Conservation (phyloP, 768 basidiomycete species). For the Dioszegia aurantiaca region DNA sequence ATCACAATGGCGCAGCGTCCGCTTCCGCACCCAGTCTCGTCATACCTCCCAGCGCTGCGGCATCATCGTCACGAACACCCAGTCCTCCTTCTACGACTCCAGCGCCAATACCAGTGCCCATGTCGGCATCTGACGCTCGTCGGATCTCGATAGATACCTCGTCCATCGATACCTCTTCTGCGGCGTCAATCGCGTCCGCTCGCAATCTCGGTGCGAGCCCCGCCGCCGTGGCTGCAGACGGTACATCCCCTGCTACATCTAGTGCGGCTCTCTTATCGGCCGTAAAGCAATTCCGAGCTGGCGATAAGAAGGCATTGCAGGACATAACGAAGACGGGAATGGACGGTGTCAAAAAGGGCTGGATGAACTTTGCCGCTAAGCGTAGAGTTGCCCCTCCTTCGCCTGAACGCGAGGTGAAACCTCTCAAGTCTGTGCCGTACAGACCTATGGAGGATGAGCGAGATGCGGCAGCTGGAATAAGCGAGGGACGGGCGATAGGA, state of each 20-base stretch:
- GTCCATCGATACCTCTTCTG: slow-evolving; percentile 4
- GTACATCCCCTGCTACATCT: slow-evolving; percentile 7
- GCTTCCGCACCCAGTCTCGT: slow-evolving; percentile 2
- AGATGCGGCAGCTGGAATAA: slow-evolving; percentile 10
- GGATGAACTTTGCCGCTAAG: slow-evolving; percentile 68
- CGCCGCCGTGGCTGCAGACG: neutral
- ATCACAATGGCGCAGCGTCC: neutral
- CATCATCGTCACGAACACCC: neutral
- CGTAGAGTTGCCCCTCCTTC: slow-evolving; percentile 18
- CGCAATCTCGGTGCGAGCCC: no score
- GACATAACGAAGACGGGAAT: slow-evolving; percentile 65
- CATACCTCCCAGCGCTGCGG: neutral
- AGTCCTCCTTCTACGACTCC: slow-evolving; percentile 11
- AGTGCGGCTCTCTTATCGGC: slow-evolving; percentile 62
- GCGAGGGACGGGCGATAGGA: neutral
- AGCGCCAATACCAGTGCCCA: neutral
- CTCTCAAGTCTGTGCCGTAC: slow-evolving; percentile 27
- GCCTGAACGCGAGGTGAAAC: neutral
- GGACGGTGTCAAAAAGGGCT: slow-evolving; percentile 90
- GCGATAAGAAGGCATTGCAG: slow-evolving; percentile 79
- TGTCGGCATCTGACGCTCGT: neutral
- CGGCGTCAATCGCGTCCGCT: no score
- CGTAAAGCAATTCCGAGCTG: slow-evolving; percentile 70
- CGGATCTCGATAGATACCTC: slow-evolving; percentile 3
- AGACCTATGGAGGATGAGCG: slow-evolving; percentile 34